These are phyloP conservation scores for Irpex lacteus DNA, from an alignment of 1,284 basidiomycete genomes.

Conservation along the genomic window DNA sequence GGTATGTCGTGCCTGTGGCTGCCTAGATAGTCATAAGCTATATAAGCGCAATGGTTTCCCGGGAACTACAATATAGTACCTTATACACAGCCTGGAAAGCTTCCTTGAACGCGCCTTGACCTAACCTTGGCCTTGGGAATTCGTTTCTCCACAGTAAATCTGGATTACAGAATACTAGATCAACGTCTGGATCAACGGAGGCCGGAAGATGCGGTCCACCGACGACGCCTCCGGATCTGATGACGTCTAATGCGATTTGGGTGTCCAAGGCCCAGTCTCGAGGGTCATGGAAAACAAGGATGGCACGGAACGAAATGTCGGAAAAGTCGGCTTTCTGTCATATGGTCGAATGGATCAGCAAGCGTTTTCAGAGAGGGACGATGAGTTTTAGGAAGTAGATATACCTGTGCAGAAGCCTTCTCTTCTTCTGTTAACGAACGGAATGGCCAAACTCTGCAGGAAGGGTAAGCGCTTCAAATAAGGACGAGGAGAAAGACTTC, in stretches of 20 bases:
- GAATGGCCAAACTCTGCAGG: constrained; percentile 82
- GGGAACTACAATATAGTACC: constrained; percentile 34
- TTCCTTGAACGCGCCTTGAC: constrained; percentile 88
- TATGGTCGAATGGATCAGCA: background rate
- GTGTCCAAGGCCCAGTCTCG: constrained; percentile 92
- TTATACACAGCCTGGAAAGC: constrained; percentile 84
- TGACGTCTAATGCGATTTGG: constrained; percentile 82
- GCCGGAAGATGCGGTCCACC: constrained; percentile 47
- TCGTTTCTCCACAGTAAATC: constrained; percentile 87
- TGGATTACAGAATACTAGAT: constrained; percentile 90
- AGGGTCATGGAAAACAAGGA: constrained; percentile 93
- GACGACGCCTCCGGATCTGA: constrained; percentile 64
- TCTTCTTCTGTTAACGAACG: constrained; percentile 67
- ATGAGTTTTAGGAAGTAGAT: constrained; percentile 14
- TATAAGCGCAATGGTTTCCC: background rate
- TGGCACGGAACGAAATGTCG: constrained; percentile 68
- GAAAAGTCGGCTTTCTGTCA: constrained; percentile 68
- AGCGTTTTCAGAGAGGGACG: background rate
- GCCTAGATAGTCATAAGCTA: constrained; percentile 41
- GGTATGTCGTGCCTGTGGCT: constrained; percentile 73
- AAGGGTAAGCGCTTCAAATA: constrained; percentile 4
- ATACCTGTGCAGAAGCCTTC: constrained; percentile 55
- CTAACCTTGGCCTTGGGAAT: constrained; percentile 77
- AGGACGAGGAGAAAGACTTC: constrained; percentile 2
- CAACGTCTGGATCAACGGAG: constrained; percentile 33